Conservation (phyloP, 2,329 filamentous ascomycete genomes). For the Rachicladosporium sp. region DNA sequence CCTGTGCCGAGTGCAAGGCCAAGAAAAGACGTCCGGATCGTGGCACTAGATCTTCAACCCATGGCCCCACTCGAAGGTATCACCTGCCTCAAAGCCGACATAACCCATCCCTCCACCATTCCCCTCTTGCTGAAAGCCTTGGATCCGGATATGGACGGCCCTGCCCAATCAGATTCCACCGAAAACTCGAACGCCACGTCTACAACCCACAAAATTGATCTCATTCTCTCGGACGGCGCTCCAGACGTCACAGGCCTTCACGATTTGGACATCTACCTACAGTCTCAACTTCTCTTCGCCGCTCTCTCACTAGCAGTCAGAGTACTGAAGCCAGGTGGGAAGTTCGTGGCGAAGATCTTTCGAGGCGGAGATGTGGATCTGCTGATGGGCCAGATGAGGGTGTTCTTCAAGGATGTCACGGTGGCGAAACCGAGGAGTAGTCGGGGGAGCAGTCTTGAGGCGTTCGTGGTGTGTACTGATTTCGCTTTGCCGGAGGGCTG, state of each 20-base stretch:
- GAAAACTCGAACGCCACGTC: slow-evolving; percentile 48
- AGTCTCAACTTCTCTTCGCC: slow-evolving; percentile 87
- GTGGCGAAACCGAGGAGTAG: slow-evolving; percentile 94
- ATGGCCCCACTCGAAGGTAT: slow-evolving; percentile 92
- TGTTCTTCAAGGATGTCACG: slow-evolving; percentile 76
- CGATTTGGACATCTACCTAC: slow-evolving; percentile 95
- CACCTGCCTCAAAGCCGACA: slow-evolving; percentile 83
- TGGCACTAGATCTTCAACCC: slow-evolving; percentile 89
- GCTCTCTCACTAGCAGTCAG: slow-evolving; percentile 88
- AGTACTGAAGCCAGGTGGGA: slow-evolving; percentile 82
- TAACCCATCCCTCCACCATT: slow-evolving; percentile 91
- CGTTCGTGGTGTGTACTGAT: slow-evolving; percentile 88
- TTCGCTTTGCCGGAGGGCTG: slow-evolving; percentile 72
- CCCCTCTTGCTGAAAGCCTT: slow-evolving; percentile 76
- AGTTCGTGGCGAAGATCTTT: slow-evolving; percentile 98
- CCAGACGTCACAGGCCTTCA: slow-evolving; percentile 95
- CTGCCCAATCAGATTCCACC: slow-evolving; percentile 19
- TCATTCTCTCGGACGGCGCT: slow-evolving; percentile 89
- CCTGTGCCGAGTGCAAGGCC: slow-evolving; percentile 2
- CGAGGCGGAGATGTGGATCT: slow-evolving; percentile 89
- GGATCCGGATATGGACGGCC: slow-evolving; percentile 47
- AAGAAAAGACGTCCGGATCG: slow-evolving; percentile 63
- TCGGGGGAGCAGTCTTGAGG: slow-evolving; percentile 87
- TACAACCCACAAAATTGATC: slow-evolving; percentile 47
- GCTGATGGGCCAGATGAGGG: slow-evolving; percentile 82